Conservation (phyloP, 495 filamentous ascomycete species). For the Neurospora africana region DNA sequence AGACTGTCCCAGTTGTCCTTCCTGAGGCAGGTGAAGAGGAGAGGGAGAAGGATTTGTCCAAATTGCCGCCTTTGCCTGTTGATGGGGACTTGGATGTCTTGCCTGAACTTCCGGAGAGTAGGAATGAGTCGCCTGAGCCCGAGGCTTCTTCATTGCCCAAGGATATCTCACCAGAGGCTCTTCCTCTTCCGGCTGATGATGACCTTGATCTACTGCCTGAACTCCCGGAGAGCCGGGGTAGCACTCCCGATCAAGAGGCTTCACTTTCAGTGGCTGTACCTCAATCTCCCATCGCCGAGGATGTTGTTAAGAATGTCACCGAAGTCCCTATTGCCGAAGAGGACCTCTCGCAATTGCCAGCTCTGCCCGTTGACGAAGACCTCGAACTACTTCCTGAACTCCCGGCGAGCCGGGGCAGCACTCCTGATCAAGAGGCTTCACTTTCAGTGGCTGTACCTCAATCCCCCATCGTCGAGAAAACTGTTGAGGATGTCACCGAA, state of each 20-base stretch:
- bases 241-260: neutral
- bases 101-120: slow-evolving; percentile 1
- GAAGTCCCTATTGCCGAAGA: neutral
- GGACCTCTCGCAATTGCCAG: neutral
- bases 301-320: too few species aligned
- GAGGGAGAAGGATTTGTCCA: slow-evolving; percentile 5
- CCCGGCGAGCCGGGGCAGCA: neutral
- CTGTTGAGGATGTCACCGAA: neutral
- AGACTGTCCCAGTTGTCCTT: neutral
- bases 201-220: neutral
- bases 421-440: neutral
- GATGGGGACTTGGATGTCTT: neutral
- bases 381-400: neutral
- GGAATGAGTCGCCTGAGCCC: neutral
- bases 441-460: neutral
- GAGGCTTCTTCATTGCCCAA: neutral
- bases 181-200: neutral
- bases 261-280: neutral
- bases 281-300: neutral
- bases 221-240: slow-evolving; percentile 1
- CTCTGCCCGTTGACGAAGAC: neutral
- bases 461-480: neutral
- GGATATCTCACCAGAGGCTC: neutral
- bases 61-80: neutral
- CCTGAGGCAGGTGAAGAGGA: neutral